A percentile compares a stretch with the other conserved stretches of the same genome.
These are phyloP conservation scores for Gossypium longicalyx DNA, from an alignment of 345 rosid species.

Conservation along the genomic window DNA sequence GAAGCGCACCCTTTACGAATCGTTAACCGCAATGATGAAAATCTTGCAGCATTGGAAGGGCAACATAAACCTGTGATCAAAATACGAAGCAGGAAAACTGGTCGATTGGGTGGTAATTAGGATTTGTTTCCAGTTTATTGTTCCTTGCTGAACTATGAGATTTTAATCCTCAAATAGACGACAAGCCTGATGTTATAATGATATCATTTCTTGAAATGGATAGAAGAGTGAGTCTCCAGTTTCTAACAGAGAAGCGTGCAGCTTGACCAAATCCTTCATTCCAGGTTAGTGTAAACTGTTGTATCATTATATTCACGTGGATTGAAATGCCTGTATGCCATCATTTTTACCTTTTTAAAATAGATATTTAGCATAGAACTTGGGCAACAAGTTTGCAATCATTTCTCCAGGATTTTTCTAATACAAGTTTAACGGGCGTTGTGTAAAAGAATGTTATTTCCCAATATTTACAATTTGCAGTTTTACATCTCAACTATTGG, in stretches of 20 bases:
- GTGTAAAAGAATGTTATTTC: not conserved
- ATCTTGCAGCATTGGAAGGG: not conserved
- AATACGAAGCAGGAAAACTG: slow-evolving; percentile 6
- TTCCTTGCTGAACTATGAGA: not conserved
- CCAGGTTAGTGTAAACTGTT: slow-evolving; percentile 2
- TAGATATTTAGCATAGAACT: not conserved
- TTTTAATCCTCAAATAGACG: not conserved
- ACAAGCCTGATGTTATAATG: not conserved
- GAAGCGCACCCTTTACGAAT: slow-evolving; percentile 93
- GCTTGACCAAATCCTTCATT: not conserved
- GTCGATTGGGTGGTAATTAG: slow-evolving; percentile 6
- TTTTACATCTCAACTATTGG: not conserved
- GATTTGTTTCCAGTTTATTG: not conserved
- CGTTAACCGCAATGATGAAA: slow-evolving; percentile 18
- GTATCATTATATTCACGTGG: slow-evolving; percentile 11
- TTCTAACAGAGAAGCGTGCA: not conserved
- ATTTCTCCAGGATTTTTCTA: not conserved
- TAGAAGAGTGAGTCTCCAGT: not conserved
- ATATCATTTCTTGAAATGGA: not conserved
- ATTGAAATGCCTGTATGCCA: not conserved
- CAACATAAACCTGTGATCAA: not conserved
- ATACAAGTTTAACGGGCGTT: not conserved
- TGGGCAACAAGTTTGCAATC: not conserved
- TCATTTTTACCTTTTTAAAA: not conserved
- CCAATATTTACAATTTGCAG: not conserved